Conservation (phyloP, 352 stramenopile genomes). For the Lagenidium sp. region DNA sequence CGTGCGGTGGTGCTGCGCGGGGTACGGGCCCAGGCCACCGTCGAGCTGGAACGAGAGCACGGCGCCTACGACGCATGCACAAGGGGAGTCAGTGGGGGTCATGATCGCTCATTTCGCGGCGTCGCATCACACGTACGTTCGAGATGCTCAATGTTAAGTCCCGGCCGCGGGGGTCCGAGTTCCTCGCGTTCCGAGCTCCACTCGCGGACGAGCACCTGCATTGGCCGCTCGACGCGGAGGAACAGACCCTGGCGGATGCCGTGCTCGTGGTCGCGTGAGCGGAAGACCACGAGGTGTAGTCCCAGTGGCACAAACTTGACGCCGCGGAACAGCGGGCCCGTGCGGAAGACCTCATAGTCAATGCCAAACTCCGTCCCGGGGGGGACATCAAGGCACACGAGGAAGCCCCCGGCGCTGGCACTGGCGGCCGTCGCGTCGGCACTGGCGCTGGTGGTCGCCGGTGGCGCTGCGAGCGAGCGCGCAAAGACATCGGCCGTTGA, state of each 20-base stretch:
- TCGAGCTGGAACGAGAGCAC: conserved; percentile 77
- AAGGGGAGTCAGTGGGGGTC: neutral
- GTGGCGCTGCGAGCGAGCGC: neutral
- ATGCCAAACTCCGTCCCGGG: conserved; percentile 71
- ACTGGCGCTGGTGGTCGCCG: neutral
- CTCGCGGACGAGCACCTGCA: conserved; percentile 63
- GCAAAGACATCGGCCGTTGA: conserved; percentile 11
- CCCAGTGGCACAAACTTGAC: conserved; percentile 81
- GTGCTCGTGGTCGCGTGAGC: conserved; percentile 63
- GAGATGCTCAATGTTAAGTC: conserved; percentile 60
- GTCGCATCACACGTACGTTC: conserved; percentile 30
- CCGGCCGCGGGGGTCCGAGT: conserved; percentile 35
- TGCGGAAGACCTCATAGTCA: conserved; percentile 84
- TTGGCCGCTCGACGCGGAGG: conserved; percentile 40
- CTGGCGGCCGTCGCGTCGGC: conserved; percentile 4
- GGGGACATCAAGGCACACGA: conserved; percentile 82
- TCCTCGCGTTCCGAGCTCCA: conserved; percentile 78
- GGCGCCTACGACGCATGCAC: conserved; percentile 20
- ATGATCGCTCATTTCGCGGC: neutral
- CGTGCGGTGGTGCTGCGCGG: conserved; percentile 61
- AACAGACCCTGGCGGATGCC: conserved; percentile 83
- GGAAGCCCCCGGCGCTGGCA: conserved; percentile 31
- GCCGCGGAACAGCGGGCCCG: conserved; percentile 64
- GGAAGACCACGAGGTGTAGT: conserved; percentile 79
- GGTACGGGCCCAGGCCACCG: conserved; percentile 65